These are phyloP conservation scores for Monoraphidium neglectum DNA, from an alignment of 139 green algal genomes.

Conservation along the genomic window DNA sequence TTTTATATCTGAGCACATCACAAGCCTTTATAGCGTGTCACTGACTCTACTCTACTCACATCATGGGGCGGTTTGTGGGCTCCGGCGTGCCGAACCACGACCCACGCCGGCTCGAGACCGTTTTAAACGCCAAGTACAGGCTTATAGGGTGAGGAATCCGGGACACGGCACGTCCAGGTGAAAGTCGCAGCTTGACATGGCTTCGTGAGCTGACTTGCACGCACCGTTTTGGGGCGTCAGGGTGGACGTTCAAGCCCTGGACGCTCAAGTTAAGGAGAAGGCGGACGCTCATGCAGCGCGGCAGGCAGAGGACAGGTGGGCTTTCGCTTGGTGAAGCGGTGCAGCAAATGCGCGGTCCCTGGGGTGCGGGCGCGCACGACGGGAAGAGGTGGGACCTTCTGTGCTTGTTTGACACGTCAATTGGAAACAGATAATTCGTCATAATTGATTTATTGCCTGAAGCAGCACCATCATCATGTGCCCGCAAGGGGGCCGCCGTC, in stretches of 20 bases:
- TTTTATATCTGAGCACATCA: no score
- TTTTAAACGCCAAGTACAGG: constrained; percentile 71
- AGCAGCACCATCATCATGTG: no score
- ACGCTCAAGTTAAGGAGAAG: constrained; percentile 51
- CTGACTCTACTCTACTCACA: neutral
- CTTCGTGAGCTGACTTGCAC: neutral
- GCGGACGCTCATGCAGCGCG: constrained; percentile 32
- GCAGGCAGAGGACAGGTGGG: constrained; percentile 56
- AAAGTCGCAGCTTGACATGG: no score
- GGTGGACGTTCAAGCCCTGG: constrained; percentile 58
- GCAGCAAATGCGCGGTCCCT: neutral
- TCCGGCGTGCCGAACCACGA: constrained; percentile 49
- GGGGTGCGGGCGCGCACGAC: neutral
- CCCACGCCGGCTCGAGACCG: constrained; percentile 51
- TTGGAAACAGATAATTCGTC: no score
- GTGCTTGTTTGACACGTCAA: no score
- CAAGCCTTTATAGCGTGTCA: neutral
- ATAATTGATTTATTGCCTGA: no score
- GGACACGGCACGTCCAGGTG: no score
- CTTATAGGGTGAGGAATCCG: constrained; percentile 58
- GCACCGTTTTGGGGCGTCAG: no score
- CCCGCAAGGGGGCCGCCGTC: no score
- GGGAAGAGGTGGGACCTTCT: neutral
- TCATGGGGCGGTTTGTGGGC: no score
- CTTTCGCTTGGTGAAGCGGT: no score